A percentile compares a stretch with the other conserved stretches of the same genome.
These are phyloP conservation scores for Lagerstroemia speciosa DNA, from an alignment of 345 rosid species.

Conservation along the genomic window DNA sequence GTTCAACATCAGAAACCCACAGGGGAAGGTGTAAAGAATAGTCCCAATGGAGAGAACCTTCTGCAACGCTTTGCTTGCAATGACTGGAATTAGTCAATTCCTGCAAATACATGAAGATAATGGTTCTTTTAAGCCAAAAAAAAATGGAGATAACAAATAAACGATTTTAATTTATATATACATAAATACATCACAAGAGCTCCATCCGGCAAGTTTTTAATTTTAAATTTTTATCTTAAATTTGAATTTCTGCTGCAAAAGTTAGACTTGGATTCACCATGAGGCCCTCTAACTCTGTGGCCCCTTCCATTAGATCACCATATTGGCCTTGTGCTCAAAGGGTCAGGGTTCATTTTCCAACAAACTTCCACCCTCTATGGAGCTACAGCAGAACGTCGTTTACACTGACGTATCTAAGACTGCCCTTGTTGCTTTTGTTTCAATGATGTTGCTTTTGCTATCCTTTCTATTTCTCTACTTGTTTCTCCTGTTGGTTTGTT, in stretches of 20 bases:
- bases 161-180: not conserved
- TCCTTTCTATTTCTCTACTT: not conserved
- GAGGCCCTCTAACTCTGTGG: not conserved
- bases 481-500: not conserved
- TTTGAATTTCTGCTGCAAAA: not conserved
- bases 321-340: not conserved
- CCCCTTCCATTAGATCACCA: not conserved
- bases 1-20: slow-evolving; percentile 80
- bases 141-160: not conserved
- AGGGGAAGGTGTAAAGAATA: slow-evolving; percentile 86
- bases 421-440: not conserved
- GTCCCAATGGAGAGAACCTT: slow-evolving; percentile 47
- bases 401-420: not conserved
- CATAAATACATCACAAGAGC: not conserved
- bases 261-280: not conserved
- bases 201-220: not conserved
- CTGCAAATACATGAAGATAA: slow-evolving; percentile 13
- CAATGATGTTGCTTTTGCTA: not conserved
- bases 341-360: not conserved
- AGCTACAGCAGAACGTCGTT: not conserved
- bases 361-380: not conserved
- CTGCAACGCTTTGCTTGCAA: slow-evolving; percentile 14
- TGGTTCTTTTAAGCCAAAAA: too few species aligned
- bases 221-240: not conserved
- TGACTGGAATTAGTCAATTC: slow-evolving; percentile 13